Conservation (phyloP, 108 stramenopile genomes). For the Hondaea fermentalgiana region DNA sequence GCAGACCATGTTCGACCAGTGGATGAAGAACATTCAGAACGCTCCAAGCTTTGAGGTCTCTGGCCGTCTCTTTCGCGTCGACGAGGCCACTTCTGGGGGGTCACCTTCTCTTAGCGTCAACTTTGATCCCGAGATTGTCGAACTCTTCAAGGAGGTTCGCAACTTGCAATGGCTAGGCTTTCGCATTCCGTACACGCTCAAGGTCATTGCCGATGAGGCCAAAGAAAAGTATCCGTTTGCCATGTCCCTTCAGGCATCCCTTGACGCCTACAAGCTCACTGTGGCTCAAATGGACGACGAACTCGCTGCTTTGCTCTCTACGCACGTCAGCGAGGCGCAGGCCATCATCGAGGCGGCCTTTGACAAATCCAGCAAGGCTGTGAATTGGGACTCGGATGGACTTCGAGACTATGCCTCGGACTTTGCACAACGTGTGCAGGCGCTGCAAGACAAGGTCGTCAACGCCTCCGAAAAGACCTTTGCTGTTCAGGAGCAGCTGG, state of each 20-base stretch:
- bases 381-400: conserved; percentile 69
- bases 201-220: conserved; percentile 34
- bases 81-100: conserved; percentile 9
- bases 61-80: not conserved
- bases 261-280: conserved; percentile 68
- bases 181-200: conserved; percentile 49
- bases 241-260: conserved; percentile 76
- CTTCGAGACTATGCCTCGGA: conserved; percentile 68
- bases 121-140: conserved; percentile 79
- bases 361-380: conserved; percentile 54
- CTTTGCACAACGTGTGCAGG: conserved; percentile 68
- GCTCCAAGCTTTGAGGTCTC: conserved; percentile 25
- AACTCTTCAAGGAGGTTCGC: conserved; percentile 84
- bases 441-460: conserved; percentile 80
- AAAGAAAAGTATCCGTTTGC: conserved; percentile 38
- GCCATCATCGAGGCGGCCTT: conserved; percentile 67
- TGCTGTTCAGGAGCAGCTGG: conserved; percentile 22
- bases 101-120: conserved; percentile 69
- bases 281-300: conserved; percentile 59
- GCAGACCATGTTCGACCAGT: conserved; percentile 62
- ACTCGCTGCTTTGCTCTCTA: conserved; percentile 64
- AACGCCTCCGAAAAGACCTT: conserved; percentile 63
- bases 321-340: conserved; percentile 62
- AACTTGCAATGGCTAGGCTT: conserved; percentile 88
- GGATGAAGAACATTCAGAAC: conserved; percentile 68